Evolutionary conservation across 2,329 filamentous ascomycete species (phyloP), one percentile per base, ranked within the genome.

Genomic region (Venturia pyrina): DNA sequence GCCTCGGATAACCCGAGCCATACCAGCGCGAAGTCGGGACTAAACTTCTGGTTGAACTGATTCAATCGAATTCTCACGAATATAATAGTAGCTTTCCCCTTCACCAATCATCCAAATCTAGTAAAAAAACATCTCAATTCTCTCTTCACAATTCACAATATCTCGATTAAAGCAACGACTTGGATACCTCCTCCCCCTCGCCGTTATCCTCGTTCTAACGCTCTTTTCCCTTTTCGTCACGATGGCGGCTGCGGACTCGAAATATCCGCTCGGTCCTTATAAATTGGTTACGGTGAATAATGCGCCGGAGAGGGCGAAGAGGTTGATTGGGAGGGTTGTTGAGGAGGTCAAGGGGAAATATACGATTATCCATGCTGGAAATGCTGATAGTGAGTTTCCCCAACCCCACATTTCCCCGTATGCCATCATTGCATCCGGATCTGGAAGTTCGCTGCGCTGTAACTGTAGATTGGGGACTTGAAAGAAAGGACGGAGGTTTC

Each of bases 211-310:
- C 8, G 8, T 50, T 50, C 3, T 53, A 1, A 28, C 10, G 8
- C 4, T 53, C 3, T 37, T 15, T 7, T 59, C 32, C 3, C 15
- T 37, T 8, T 59, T 62, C 34, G 28, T 43, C 17, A 46, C 37
- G n/a, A 43, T 43, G 37, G 21, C 60, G 10, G 15, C 37, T 10
- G 5, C n/a, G 2, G 28, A 59, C 10, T 15, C 48, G 21, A 62
- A 62, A 10, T 62, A 62, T 17, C 60, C 60, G 7, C 37, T 62
- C 4, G 60, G 60, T 28, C 60, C 60, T 28, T 43, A n/a, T 76
- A 83, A 79, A 70, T 81, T 89, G 15, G 82, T 89, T 40, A 89
- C 86, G 1, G 86, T 89, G 69, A 89, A 89, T 76, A 88, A 83
- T 1, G 85, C 83, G 1, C 87, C 87, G 0, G 86, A 88, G 68